Conservation (phyloP, 805 yeast species). For the Allodekkera sacchari region DNA sequence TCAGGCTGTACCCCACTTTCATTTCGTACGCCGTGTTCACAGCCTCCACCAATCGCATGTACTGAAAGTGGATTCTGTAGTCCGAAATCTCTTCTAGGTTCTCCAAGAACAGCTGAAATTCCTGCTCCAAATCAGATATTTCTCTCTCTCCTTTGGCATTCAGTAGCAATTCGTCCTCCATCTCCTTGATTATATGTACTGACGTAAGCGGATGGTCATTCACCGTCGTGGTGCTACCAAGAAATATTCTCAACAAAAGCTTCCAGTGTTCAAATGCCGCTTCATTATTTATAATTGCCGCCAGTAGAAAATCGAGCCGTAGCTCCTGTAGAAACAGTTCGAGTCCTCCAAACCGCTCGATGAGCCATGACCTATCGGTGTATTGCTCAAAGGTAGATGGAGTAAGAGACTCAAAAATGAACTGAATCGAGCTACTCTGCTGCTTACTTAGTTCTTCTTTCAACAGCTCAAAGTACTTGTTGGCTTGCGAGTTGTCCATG, state of each 20-base stretch:
- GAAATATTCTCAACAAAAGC: constrained; percentile 35
- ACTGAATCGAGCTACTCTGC: no score
- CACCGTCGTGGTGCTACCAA: constrained; percentile 27
- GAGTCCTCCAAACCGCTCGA: constrained; percentile 25
- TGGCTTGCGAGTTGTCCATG: no score
- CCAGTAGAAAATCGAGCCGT: constrained; percentile 41
- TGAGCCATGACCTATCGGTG: constrained; percentile 56
- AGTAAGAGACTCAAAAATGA: no score
- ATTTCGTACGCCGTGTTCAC: no score
- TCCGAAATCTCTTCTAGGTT: no score
- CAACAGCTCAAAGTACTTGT: no score
- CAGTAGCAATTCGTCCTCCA: constrained; percentile 1
- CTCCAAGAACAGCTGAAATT: no score
- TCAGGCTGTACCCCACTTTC: no score
- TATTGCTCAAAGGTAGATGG: constrained; percentile 36
- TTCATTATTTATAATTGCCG: constrained; percentile 50
- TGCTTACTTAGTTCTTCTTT: no score
- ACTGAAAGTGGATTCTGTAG: no score
- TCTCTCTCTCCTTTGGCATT: constrained; percentile 14
- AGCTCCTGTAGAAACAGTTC: constrained; percentile 35
- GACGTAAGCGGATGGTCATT: constrained; percentile 18
- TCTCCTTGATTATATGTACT: constrained; percentile 21
- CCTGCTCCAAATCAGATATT: no score
- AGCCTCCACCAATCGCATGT: no score
- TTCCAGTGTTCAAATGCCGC: constrained; percentile 63